These are phyloP conservation scores for Sarcomyxa edulis DNA, from an alignment of 768 basidiomycete species.

Conservation along the genomic window DNA sequence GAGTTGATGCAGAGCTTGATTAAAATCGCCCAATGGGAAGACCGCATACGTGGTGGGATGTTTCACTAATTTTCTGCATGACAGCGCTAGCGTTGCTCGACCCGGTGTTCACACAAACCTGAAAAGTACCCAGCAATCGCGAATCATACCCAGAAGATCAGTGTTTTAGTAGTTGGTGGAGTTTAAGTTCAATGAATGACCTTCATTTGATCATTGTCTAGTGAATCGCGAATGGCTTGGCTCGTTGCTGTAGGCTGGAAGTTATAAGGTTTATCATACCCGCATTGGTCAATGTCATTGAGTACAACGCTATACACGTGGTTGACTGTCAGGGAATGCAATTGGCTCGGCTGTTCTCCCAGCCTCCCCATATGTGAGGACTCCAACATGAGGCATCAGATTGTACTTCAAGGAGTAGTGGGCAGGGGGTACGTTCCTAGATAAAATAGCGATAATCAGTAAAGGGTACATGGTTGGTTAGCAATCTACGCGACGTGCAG, in stretches of 20 bases:
- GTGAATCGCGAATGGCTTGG: background rate
- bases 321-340: conserved; percentile 33
- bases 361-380: conserved; percentile 75
- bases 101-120: no score
- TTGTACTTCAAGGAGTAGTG: conserved; percentile 81
- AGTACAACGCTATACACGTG: conserved; percentile 29
- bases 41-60: no score
- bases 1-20: no score
- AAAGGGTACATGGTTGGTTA: background rate
- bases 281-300: background rate
- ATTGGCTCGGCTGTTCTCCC: conserved; percentile 33
- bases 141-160: no score
- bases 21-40: no score
- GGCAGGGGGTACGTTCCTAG: conserved; percentile 61
- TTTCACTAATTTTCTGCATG: no score
- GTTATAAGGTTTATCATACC: background rate
- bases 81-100: no score
- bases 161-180: background rate
- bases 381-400: conserved; percentile 85
- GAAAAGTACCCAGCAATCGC: no score
- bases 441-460: conserved; percentile 13
- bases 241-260: background rate
- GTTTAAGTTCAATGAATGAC: background rate
- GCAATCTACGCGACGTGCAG: background rate
- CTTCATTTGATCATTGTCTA: background rate